Conservation (phyloP, 331 rosid species). For the Acacia pycnantha region DNA sequence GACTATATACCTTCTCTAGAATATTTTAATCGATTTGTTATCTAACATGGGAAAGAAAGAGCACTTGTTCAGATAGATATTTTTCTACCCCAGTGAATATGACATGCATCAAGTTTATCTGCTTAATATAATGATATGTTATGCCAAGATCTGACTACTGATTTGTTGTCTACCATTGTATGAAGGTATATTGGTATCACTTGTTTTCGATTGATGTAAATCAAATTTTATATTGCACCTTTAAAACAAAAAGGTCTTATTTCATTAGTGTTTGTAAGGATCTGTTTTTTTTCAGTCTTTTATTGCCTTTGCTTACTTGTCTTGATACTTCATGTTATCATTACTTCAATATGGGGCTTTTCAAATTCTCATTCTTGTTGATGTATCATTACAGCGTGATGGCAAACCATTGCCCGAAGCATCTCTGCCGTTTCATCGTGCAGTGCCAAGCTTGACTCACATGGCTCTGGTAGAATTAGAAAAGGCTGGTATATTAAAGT, state of each 20-base stretch:
- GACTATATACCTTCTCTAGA: not conserved
- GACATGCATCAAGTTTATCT: not conserved
- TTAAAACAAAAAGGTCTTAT: conserved; percentile 7
- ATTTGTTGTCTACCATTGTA: not conserved
- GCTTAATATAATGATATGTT: not conserved
- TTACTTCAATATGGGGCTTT: conserved; percentile 17
- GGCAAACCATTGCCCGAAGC: conserved; percentile 96
- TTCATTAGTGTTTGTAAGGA: conserved; percentile 10
- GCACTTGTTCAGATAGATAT: not conserved
- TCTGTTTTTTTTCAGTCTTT: conserved; percentile 6
- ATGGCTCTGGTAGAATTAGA: conserved; percentile 93
- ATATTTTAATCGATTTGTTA: not conserved
- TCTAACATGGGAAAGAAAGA: not conserved
- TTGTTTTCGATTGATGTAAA: not conserved
- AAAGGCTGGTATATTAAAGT: conserved; percentile 79
- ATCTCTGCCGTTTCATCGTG: conserved; percentile 97
- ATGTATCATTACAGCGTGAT: conserved; percentile 68
- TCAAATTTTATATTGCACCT: not conserved
- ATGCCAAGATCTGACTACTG: not conserved
- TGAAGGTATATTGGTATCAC: not conserved
- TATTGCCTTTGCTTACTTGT: not conserved
- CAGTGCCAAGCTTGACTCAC: conserved; percentile 92
- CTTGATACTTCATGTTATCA: conserved; percentile 12
- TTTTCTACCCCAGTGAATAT: not conserved
- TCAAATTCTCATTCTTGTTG: conserved; percentile 14